Evolutionary conservation across 106 monocot genomes (phyloP).

Genomic region (Platanthera zijinensis): DNA sequence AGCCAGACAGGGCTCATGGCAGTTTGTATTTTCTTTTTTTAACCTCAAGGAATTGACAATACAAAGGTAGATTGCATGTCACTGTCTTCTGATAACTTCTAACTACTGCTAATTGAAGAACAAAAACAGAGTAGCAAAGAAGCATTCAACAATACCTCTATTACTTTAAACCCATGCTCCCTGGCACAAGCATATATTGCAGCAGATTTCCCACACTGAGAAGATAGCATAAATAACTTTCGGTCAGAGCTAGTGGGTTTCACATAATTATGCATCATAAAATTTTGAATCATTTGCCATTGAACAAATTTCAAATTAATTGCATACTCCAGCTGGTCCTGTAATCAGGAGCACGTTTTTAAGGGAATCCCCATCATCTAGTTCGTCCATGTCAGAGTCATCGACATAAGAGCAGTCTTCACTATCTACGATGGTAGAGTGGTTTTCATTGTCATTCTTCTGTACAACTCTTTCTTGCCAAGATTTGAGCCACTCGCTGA

Average conservation of each 20-base stretch:
- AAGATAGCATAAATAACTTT: conserved; percentile 4
- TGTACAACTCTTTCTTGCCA: conserved; percentile 54
- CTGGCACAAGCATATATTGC: conserved; percentile 92
- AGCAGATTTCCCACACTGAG: conserved; percentile 96
- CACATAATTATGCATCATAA: background rate
- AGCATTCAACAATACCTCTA: conserved; percentile 62
- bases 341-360: conserved; percentile 78
- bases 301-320: background rate
- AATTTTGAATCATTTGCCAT: background rate
- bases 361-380: conserved; percentile 28
- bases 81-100: background rate
- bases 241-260: background rate
- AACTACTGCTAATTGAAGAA: background rate
- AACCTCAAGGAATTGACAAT: background rate
- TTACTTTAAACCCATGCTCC: conserved; percentile 84
- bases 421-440: conserved; percentile 24
- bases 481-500: conserved; percentile 70
- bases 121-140: background rate
- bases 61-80: background rate
- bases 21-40: too few species aligned
- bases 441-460: conserved; percentile 15
- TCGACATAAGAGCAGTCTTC: conserved; percentile 31
- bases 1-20: too few species aligned
- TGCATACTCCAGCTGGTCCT: conserved; percentile 85
- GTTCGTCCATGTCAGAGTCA: conserved; percentile 62